Evolutionary conservation across 1,284 basidiomycete genomes (phyloP), one percentile per base, ranked within the genome.

Genomic region (Spongiforma sp.): DNA sequence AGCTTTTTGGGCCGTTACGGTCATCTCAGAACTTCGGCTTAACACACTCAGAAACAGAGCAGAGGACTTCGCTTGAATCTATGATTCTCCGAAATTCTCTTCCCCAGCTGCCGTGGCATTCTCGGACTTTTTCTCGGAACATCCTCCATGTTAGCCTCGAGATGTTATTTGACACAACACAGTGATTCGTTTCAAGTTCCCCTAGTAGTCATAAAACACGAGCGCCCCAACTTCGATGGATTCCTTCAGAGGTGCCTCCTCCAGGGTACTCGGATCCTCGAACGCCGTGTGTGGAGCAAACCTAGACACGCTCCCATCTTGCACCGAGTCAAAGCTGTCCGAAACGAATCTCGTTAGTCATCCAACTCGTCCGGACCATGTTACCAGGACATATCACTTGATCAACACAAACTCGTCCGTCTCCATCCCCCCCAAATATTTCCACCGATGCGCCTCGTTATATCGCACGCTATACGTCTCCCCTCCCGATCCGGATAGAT

Each of bases 371-470:
- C 50, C 54, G 17, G 32, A 17, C 9, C 1, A 28, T 26, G 4
- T 39, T 46, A 21, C 26, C 56, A 3, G 28, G 19, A 67, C 78
- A 60, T 68, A 82, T 77, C 84, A 85, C 68, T 86, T 86, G 43
- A 86, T 80, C 52, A 86, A 73, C 8, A 82, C 79, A 24, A 80
- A 70, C 63, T 88, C 83, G 6, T 84, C 80, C 0, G 81, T 78
- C 0, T 73, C 74, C 75, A 86, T 79, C 2, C 65, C 73, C 28
- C 56, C 63, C 68, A 65, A 57, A 24, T 71, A 75, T 41, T 72
- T 72, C 73, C 84, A 74, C 33, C 57, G 24, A 34, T 75, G 69
- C 26, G 50, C 52, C 36, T 62, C 58, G 6, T 62, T 72, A n/a
- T 53, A 71, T 54, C 71, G 78, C 57, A 72, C 61, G 9, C 60